Evolutionary conservation across 1,139 yeast species (phyloP), one percentile per base, ranked within the genome.

Genomic region (Casaregolazyma suthepensis): DNA sequence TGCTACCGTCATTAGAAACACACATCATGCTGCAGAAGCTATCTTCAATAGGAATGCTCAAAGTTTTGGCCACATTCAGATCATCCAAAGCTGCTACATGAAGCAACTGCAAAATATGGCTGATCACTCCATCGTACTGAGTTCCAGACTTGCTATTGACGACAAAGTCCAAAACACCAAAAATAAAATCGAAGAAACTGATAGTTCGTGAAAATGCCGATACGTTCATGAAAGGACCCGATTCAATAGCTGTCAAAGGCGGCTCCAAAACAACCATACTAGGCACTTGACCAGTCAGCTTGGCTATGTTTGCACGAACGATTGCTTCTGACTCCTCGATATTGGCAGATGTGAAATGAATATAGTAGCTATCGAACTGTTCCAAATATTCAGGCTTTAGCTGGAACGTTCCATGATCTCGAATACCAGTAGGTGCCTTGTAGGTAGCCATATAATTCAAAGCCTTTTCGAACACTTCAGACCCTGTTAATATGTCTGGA

Each of bases 331-430:
- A 79, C 68, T 86, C 96, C 55, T 90, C 96, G 56, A 91, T 79
- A 52, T 82, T 83, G 59, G 90, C 89, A 0, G 94, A 73, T 0
- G 87, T 74, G 61, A 86, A 86, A 62, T 89, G 90, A 58, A 87
- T 77, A 66, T 85, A 91, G 64, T 83, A 91, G 0, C 97, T 96
- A 64, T 91, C 91, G 29, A 91, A 75, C 43, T 77, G 72, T 3
- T 69, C 71, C 52, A 75, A 73, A 57, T 73, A 78, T 56, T 80
- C 79, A 1, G 80, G 80, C 61, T 86, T 88, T 52, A 93, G 72
- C 37, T 78, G 71, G 64, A 87, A 91, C 7, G 77, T 69, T 0
- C 97, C 96, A 35, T 79, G 74, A 57, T 87, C 94, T 49, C 79
- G 79, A 1, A 80, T 63, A 0, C 85, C 82, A 12, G 72, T 71